Evolutionary conservation across 2,329 filamentous ascomycete species (phyloP).

Genomic region (Trichoderma sp.): DNA sequence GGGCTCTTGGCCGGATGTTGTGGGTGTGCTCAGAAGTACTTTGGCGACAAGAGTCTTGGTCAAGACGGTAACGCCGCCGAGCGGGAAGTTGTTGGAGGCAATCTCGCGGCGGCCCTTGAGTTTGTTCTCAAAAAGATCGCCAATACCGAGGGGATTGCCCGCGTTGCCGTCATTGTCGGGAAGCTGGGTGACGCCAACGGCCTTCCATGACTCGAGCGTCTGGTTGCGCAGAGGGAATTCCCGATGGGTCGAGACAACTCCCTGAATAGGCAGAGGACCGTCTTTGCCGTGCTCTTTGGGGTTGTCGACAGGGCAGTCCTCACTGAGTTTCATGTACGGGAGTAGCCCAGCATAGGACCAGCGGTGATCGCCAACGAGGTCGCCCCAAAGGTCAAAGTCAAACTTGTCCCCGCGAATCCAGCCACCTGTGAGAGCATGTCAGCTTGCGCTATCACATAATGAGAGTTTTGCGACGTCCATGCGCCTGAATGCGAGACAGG

Average conservation of each 20-base stretch:
- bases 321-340: conserved; percentile 47
- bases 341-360: conserved; percentile 51
- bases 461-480: neutral
- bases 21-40: conserved; percentile 29
- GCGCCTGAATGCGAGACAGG: neutral
- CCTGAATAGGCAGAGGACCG: conserved; percentile 41
- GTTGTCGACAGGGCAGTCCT: conserved; percentile 41
- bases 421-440: conserved; percentile 30
- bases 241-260: conserved; percentile 38
- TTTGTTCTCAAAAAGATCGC: conserved; percentile 36
- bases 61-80: conserved; percentile 34
- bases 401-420: conserved; percentile 48
- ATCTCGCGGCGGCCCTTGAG: conserved; percentile 33
- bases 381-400: conserved; percentile 50
- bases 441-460: neutral
- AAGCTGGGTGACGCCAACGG: conserved; percentile 40
- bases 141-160: conserved; percentile 38
- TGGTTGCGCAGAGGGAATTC: conserved; percentile 44
- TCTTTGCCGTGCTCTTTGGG: conserved; percentile 42
- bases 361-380: conserved; percentile 39
- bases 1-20: neutral
- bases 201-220: conserved; percentile 43
- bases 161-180: conserved; percentile 35
- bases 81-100: conserved; percentile 32
- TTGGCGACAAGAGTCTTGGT: conserved; percentile 34